These are phyloP conservation scores for Pythium dissimile DNA, from an alignment of 352 stramenopile genomes.

Conservation along the genomic window DNA sequence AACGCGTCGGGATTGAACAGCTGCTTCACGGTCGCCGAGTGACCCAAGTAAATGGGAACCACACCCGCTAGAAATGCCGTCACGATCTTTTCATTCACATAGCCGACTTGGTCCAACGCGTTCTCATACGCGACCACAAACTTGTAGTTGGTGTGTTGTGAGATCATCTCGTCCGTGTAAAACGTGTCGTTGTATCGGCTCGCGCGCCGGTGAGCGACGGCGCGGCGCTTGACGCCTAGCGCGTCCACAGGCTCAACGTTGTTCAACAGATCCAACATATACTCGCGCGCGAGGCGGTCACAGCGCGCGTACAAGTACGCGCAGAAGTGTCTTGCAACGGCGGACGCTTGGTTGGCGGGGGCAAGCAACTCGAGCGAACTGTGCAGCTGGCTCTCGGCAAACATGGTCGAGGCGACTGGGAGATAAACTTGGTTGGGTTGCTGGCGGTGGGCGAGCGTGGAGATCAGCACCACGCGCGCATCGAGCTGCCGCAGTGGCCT, in stretches of 20 bases:
- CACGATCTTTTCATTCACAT: constrained; percentile 66
- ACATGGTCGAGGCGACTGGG: constrained; percentile 32
- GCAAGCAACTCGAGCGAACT: constrained; percentile 16
- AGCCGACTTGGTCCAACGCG: constrained; percentile 26
- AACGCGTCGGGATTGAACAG: constrained; percentile 52
- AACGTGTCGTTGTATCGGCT: background rate
- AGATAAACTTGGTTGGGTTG: constrained; percentile 7
- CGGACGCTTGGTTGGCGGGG: background rate
- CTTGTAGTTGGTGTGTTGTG: constrained; percentile 29
- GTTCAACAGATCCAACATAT: constrained; percentile 51
- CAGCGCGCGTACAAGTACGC: constrained; percentile 50
- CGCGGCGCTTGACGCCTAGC: constrained; percentile 24
- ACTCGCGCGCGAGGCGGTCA: constrained; percentile 39
- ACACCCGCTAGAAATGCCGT: constrained; percentile 54
- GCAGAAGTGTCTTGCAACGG: constrained; percentile 26
- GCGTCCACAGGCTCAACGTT: constrained; percentile 42
- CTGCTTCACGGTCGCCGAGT: constrained; percentile 30
- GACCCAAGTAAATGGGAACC: constrained; percentile 56
- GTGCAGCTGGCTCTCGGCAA: constrained; percentile 31
- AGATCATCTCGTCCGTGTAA: constrained; percentile 3
- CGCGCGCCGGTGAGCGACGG: background rate
- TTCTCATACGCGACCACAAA: constrained; percentile 80
- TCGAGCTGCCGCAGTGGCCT: background rate
- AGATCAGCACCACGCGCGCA: background rate
- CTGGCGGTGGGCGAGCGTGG: background rate